Evolutionary conservation across 2,329 filamentous ascomycete genomes (phyloP).

Genomic region (Orbilia quercus): DNA sequence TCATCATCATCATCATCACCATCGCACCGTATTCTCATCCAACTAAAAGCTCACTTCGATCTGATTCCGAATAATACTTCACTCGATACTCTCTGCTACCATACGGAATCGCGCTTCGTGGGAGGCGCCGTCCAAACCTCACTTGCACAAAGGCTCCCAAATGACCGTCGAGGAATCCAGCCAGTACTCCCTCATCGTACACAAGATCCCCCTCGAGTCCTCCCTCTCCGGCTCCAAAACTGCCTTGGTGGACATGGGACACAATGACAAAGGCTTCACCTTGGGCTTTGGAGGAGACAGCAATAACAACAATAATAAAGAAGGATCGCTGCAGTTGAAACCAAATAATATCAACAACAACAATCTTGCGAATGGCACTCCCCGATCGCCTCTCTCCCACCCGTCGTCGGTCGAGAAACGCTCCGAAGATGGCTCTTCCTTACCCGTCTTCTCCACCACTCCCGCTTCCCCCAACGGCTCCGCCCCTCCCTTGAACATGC

Average conservation of each 20-base stretch:
- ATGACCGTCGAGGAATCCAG: conserved; percentile 53
- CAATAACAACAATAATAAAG: conserved; percentile 16
- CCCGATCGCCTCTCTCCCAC: conserved; percentile 13
- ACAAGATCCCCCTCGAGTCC: conserved; percentile 42
- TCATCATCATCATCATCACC: not conserved
- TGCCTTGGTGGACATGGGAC: conserved; percentile 39
- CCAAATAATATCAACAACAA: conserved; percentile 19
- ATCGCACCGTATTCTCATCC: no score
- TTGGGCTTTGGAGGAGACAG: conserved; percentile 28
- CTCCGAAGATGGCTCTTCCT: conserved; percentile 28
- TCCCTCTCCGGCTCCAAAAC: conserved; percentile 11
- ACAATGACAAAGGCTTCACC: conserved; percentile 40
- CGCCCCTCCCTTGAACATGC: not conserved
- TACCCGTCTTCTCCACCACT: conserved; percentile 38
- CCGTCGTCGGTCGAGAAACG: conserved; percentile 14
- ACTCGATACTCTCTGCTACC: no score
- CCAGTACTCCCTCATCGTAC: conserved; percentile 51
- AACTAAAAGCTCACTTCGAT: no score
- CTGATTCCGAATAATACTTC: no score
- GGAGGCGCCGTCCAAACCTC: conserved; percentile 16
- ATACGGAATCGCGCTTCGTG: no score
- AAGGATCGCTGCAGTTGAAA: conserved; percentile 30
- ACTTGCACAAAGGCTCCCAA: not conserved
- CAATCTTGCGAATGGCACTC: conserved; percentile 21
- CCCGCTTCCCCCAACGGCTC: conserved; percentile 42